Conservation (phyloP, 441 rosid genomes). For the Theobroma grandiflorum region DNA sequence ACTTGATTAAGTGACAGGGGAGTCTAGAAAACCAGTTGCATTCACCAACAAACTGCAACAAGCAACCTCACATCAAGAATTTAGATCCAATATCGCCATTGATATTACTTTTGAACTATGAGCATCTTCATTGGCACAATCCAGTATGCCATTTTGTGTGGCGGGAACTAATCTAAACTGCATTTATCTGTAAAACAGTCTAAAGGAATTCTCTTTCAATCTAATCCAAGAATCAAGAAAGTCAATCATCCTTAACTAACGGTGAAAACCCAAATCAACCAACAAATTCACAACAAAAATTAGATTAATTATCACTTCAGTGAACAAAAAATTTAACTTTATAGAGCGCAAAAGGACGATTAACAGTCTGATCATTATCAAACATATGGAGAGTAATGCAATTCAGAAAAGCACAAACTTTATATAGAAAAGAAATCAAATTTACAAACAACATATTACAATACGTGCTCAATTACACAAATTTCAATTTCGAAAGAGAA, state of each 20-base stretch:
- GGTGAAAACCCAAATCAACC: not conserved
- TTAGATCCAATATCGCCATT: not conserved
- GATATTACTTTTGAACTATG: not conserved
- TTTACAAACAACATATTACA: constrained; percentile 14
- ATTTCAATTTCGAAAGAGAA: not conserved
- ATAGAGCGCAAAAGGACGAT: not conserved
- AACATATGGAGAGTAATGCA: not conserved
- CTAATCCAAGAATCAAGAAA: not conserved
- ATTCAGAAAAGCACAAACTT: not conserved
- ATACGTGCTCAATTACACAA: not conserved
- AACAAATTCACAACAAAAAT: not conserved
- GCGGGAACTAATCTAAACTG: not conserved
- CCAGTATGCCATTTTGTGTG: not conserved
- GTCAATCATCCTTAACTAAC: not conserved
- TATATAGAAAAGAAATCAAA: not conserved
- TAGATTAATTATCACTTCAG: not conserved
- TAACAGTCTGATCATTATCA: not conserved
- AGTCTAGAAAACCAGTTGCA: not conserved
- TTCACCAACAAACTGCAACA: not conserved
- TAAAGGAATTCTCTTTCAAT: not conserved
- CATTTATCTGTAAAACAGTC: not conserved
- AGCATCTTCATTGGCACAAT: not conserved
- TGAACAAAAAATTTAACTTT: not conserved
- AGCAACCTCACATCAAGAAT: not conserved
- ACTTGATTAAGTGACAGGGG: too few species aligned